These are phyloP conservation scores for Hondaea fermentalgiana DNA, from an alignment of 108 stramenopile genomes.

Conservation along the genomic window DNA sequence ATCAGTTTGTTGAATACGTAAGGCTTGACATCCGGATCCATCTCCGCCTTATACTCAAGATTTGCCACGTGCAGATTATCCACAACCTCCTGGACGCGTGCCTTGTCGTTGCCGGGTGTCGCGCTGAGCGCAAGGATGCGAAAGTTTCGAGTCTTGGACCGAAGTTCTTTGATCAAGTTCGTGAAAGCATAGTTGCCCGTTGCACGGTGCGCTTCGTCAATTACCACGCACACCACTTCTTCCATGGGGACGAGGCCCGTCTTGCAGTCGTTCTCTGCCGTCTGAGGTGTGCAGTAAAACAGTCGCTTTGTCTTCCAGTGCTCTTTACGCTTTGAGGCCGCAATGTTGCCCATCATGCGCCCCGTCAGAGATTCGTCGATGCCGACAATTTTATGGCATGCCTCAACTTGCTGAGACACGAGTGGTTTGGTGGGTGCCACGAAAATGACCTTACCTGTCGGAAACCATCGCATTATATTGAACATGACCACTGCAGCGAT, in stretches of 20 bases:
- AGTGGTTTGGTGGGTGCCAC: conserved; percentile 87
- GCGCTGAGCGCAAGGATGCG: conserved; percentile 74
- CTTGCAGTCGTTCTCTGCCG: conserved; percentile 76
- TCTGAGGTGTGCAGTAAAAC: conserved; percentile 95
- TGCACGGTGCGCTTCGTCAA: conserved; percentile 94
- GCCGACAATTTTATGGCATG: conserved; percentile 73
- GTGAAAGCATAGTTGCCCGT: conserved; percentile 80
- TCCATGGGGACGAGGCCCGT: conserved; percentile 40
- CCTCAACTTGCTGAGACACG: conserved; percentile 85
- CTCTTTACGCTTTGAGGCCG: conserved; percentile 20
- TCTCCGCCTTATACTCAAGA: conserved; percentile 67
- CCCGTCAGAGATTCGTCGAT: conserved; percentile 67
- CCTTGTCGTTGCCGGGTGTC: conserved; percentile 81
- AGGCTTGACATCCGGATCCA: conserved; percentile 61
- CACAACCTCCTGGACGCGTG: conserved; percentile 68
- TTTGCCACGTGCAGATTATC: conserved; percentile 52
- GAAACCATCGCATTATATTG: conserved; percentile 82
- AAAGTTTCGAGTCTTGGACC: conserved; percentile 38
- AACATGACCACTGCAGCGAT: conserved; percentile 97
- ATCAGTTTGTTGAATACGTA: conserved; percentile 67
- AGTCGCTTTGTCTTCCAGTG: conserved; percentile 66
- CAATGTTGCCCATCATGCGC: conserved; percentile 57
- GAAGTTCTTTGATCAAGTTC: conserved; percentile 48
- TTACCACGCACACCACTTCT: conserved; percentile 72
- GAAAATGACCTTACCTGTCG: conserved; percentile 41